Evolutionary conservation across 2,329 filamentous ascomycete genomes (phyloP).

Genomic region (Sporothrix pallida): DNA sequence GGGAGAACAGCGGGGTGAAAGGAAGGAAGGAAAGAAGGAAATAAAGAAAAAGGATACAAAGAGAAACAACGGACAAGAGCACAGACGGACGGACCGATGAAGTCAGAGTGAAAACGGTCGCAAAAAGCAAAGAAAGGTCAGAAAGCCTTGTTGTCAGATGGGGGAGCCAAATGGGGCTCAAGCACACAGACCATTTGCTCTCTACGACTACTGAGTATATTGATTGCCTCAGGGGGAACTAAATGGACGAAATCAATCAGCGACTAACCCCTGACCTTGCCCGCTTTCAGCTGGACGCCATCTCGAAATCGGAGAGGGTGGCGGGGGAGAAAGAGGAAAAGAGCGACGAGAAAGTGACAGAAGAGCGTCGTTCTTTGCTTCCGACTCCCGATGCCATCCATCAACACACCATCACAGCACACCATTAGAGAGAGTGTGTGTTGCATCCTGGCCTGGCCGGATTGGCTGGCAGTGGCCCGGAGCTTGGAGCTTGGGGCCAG

Average conservation of each 20-base stretch:
- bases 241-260: slow-evolving; percentile 29
- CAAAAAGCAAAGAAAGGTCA: not conserved
- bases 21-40: not conserved
- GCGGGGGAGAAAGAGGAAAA: not conserved
- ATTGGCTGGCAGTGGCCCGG: too few species aligned
- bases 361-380: not conserved
- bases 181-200: slow-evolving; percentile 4
- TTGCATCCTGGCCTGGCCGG: not conserved
- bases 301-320: not conserved
- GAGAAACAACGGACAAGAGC: not conserved
- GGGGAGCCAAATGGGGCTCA: not conserved
- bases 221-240: slow-evolving; percentile 23
- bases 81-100: not conserved
- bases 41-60: slow-evolving; percentile 5
- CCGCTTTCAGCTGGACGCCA: slow-evolving; percentile 26
- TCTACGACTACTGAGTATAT: not conserved
- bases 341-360: too few species aligned
- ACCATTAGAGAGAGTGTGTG: not conserved
- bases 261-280: slow-evolving; percentile 31
- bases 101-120: not conserved
- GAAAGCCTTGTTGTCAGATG: slow-evolving; percentile 15
- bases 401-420: not conserved
- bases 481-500: too few species aligned
- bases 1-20: not conserved
- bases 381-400: slow-evolving; percentile 10